These are phyloP conservation scores for Camelina sativa DNA, from an alignment of 345 rosid genomes.

Conservation along the genomic window DNA sequence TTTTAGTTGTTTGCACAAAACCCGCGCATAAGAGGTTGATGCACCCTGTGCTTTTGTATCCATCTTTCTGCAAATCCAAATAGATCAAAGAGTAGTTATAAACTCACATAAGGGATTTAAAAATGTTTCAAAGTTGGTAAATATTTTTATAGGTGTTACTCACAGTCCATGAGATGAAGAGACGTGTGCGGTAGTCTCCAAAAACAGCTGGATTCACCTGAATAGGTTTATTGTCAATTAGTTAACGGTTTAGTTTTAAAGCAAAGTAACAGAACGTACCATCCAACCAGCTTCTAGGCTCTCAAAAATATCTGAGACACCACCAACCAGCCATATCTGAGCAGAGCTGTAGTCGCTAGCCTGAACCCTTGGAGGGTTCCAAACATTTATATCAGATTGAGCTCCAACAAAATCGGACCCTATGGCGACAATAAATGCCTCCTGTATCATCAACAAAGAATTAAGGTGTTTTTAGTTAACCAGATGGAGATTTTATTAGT, in stretches of 20 bases:
- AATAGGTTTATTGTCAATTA: neutral
- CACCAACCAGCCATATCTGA: slow-evolving; percentile 57
- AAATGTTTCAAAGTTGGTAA: neutral
- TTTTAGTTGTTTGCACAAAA: slow-evolving; percentile 52
- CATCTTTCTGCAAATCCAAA: slow-evolving; percentile 43
- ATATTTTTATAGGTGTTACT: slow-evolving; percentile 24
- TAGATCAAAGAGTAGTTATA: neutral
- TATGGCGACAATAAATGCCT: slow-evolving; percentile 36
- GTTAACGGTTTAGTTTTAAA: neutral
- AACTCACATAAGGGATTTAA: neutral
- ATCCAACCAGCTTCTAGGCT: slow-evolving; percentile 62
- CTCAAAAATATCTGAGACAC: slow-evolving; percentile 41
- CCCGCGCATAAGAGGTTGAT: slow-evolving; percentile 54
- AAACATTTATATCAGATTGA: slow-evolving; percentile 51
- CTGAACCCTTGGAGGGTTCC: slow-evolving; percentile 54
- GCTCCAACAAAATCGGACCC: slow-evolving; percentile 55
- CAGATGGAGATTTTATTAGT: neutral
- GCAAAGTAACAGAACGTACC: slow-evolving; percentile 32
- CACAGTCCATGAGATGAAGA: slow-evolving; percentile 50
- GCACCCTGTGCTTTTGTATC: slow-evolving; percentile 47
- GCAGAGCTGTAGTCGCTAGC: slow-evolving; percentile 44
- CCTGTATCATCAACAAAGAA: slow-evolving; percentile 43
- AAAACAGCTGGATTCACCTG: slow-evolving; percentile 44
- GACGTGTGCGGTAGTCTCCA: slow-evolving; percentile 41
- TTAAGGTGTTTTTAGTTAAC: neutral